Evolutionary conservation across 192 early-diverging fungal genomes (phyloP), one percentile per base, ranked within the genome.

Genomic region (Coemansia sp.): DNA sequence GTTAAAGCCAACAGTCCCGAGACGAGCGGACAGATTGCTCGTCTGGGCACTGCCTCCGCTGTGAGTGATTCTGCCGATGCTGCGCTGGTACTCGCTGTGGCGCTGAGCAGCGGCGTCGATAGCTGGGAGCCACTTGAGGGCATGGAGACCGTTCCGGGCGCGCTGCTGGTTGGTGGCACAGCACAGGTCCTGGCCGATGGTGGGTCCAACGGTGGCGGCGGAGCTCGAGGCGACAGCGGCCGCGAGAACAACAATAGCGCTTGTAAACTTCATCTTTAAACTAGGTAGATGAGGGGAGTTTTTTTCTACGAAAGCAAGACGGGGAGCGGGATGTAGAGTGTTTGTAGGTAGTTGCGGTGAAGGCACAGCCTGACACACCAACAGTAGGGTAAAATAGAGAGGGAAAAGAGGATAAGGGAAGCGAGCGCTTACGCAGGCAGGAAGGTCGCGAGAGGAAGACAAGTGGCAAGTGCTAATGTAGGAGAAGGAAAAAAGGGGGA

Each of bases 161-260:
- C 81, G 81, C 54, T 64, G 45, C 10, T n/a, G 29, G 64, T 83
- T 83, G 72, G 76, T 51, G 9, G 75, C 75, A 20, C 81, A 83
- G 76, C 81, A 83, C 20, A 78, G 62, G 51, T 83, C 61, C 67
- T 74, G 66, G 10, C 72, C 71, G 1, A 49, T 19, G 11, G 74
- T 73, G 27, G 54, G 73, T 6, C 64, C 70, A 11, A 41, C 47
- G 35, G 45, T 49, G 37, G 60, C 65, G 10, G 76, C 76, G 0
- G 61, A 59, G 20, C 54, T 42, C 19, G 54, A 17, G 62, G 62
- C 63, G 20, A 53, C 45, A 29, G 60, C 47, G 27, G 68, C 54
- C 7, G 74, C 64, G 8, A 77, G 68, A 11, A 53, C 70, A 37
- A 37, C 56, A 37, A 74, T 40, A 20, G 71, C 60, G 37, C 61